Conservation (phyloP, 257 asterid genomes). For the Plantago elongata region DNA sequence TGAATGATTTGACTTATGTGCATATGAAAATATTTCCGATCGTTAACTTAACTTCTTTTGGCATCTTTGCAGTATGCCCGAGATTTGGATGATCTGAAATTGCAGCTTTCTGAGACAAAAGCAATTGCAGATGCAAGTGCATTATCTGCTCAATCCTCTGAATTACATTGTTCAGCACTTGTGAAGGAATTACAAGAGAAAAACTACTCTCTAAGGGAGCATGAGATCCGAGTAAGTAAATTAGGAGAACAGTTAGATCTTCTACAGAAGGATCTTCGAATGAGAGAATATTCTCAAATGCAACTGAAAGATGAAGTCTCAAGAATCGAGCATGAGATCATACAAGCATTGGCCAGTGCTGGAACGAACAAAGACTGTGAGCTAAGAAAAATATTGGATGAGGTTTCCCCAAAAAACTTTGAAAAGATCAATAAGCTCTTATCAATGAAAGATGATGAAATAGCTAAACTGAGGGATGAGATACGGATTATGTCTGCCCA, state of each 20-base stretch:
- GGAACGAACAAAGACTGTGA: conserved; percentile 67
- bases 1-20: background rate
- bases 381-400: conserved; percentile 59
- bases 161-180: conserved; percentile 62
- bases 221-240: conserved; percentile 54
- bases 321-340: conserved; percentile 79
- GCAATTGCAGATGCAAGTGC: conserved; percentile 85
- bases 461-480: conserved; percentile 70
- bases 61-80: conserved; percentile 48
- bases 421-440: conserved; percentile 63
- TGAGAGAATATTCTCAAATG: conserved; percentile 71
- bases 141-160: conserved; percentile 69
- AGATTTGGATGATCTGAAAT: conserved; percentile 69
- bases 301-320: conserved; percentile 79
- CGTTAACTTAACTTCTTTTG: conserved; percentile 7
- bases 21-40: background rate
- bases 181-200: conserved; percentile 71
- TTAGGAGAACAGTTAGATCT: conserved; percentile 75
- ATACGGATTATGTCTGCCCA: conserved; percentile 80
- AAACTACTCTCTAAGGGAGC: conserved; percentile 55
- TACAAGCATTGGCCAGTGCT: conserved; percentile 62
- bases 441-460: conserved; percentile 68
- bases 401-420: conserved; percentile 64
- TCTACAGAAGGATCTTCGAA: conserved; percentile 71
- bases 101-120: conserved; percentile 55